Evolutionary conservation across 305 asterid species (phyloP), one percentile per base, ranked within the genome.

Genomic region (Vinca major): DNA sequence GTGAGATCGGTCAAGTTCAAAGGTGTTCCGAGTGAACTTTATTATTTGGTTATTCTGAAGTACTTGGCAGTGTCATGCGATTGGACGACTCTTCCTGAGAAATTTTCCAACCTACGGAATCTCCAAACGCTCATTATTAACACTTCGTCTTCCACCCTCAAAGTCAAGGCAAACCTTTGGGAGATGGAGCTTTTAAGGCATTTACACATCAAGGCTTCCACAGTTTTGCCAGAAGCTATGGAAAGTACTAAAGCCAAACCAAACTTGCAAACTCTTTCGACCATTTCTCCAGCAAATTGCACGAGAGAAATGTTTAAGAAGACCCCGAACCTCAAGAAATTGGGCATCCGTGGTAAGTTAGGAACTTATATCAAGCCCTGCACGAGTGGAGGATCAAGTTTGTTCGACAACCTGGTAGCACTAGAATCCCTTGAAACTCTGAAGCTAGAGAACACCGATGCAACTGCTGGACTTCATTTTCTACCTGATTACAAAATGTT

Each of bases 271-370:
- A 73, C 78, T 5, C 64, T 77, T 63, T 77, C 78, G 33, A 65
- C 69, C 0, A 60, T 77, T 17, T 33, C 73, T 44, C 77, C 74
- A 8, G 69, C 57, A 16, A 62, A 70, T 60, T 76, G 75, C 62
- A 62, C 73, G 5, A 39, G 67, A 7, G 55, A 66, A 26, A 65
- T 67, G 16, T 72, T 71, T 11, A 65, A 66, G 49, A 71, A 69
- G 63, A 62, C 70, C 43, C 76, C 70, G 2, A 54, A 76, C 66
- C 39, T 86, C n/a, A 84, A 72, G 70, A 79, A 69, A 61, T 16
- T 85, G 53, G 86, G 87, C 2, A 76, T 87, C 47, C 72, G 83
- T 0, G 90, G 88, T 6, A 1, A 58, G 3, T 45, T 79, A 39
- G 40, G 53, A 0, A 7, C 26, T 40, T 76, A 78, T 56, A 7